Evolutionary conservation across 495 filamentous ascomycete species (phyloP), one percentile per base, ranked within the genome.

Genomic region (Trichoderma erinaceum): DNA sequence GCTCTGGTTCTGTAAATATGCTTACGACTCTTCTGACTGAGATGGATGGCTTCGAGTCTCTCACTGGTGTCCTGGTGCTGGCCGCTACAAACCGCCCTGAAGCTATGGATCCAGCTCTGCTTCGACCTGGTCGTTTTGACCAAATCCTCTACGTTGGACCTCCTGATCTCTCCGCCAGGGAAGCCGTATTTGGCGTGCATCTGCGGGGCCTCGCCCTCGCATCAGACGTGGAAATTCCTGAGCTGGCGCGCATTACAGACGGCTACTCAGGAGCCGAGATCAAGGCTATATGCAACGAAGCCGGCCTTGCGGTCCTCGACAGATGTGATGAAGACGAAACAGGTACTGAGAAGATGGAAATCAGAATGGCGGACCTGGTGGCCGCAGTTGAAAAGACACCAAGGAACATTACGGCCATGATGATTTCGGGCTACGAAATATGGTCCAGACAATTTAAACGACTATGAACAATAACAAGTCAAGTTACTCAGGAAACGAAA

Each of bases 21-120:
- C 82, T 99, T 3, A 96, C 94, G 4, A 96, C 95, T 2, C 75
- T 99, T 41, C 82, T 99, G 11, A 98, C 93, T 71, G 95, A 99
- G 75, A 94, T 99, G 89, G 94, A 98, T 73, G 95, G 95, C 25
- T 94, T 99, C 71, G 91, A 97, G 73, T 84, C 87, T 38, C 78
- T 96, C 46, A 88, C 88, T 67, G 91, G 89, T 66, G 93, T 99
- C 3, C 84, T 93, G 64, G 89, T 98, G 15, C 85, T 99, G n/a
- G 95, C 92, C 4, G 95, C 95, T 0, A 99, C 95, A 13, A 99
- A 99, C 75, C 88, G 90, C 65, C 95, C 95, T 0, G 91, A 97
- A 72, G 80, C 87, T 15, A 83, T 99, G 16, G 95, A 99, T 74
- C 86, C 89, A 7, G 95, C 95, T 13, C 80, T 99, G 48, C 87